Percentiles rank a stretch among this genome's conserved stretches.
Conservation (phyloP, 495 filamentous ascomycete species). For the Astrothelium macrocarpum region DNA sequence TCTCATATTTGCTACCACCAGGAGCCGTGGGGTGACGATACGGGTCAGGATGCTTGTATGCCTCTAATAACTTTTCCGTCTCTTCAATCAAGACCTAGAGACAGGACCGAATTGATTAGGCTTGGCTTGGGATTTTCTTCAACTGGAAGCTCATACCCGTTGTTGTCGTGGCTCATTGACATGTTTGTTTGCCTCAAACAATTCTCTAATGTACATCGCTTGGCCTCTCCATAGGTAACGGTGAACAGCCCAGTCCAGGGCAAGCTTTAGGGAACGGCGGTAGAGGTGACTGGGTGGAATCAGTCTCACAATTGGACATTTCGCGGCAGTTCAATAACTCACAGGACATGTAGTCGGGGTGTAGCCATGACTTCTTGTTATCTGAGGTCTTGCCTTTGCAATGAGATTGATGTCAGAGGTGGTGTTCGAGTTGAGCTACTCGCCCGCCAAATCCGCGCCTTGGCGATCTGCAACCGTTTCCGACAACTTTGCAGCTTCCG, state of each 20-base stretch:
- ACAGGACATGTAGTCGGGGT: conserved; percentile 17
- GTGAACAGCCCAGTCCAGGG: conserved; percentile 90
- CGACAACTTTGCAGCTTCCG: neutral
- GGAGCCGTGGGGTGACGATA: conserved; percentile 82
- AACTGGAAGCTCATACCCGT: conserved; percentile 53
- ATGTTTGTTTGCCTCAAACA: conserved; percentile 90
- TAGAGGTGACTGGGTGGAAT: conserved; percentile 70
- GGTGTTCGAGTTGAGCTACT: neutral
- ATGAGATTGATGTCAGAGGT: neutral
- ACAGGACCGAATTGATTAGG: neutral
- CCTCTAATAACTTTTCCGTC: conserved; percentile 77
- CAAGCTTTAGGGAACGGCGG: conserved; percentile 80
- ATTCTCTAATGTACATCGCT: conserved; percentile 85
- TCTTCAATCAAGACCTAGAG: conserved; percentile 67
- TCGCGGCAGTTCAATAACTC: neutral
- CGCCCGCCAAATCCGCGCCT: neutral
- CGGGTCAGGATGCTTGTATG: conserved; percentile 96
- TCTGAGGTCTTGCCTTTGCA: too few relatives aligned
- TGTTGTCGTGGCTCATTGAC: conserved; percentile 80
- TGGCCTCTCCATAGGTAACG: conserved; percentile 87
- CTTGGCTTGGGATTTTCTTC: neutral
- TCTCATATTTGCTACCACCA: conserved; percentile 93
- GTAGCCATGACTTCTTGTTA: conserved; percentile 8
- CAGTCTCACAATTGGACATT: neutral
- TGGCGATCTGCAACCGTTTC: conserved; percentile 1